These are phyloP conservation scores for Paraphaeosphaeria sporulosa DNA, from an alignment of 2,329 filamentous ascomycete genomes.

Conservation along the genomic window DNA sequence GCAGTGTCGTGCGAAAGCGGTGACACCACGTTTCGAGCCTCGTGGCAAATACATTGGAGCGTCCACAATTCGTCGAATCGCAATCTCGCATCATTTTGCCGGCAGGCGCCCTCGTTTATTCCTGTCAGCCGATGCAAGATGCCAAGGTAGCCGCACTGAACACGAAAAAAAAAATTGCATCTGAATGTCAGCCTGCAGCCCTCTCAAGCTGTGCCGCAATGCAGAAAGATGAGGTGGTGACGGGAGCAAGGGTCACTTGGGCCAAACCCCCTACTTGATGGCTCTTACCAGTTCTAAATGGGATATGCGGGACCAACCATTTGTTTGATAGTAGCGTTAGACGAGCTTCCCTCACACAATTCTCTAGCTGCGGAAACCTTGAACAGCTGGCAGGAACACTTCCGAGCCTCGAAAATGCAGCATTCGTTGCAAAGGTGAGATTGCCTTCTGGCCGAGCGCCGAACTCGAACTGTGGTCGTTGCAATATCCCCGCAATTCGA, in stretches of 20 bases:
- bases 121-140: conserved; percentile 17
- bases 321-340: too few species aligned
- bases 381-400: not conserved
- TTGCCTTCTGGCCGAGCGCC: conserved; percentile 13
- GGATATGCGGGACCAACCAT: too few species aligned
- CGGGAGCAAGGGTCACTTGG: not conserved
- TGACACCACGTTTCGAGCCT: not conserved
- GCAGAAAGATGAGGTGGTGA: not conserved
- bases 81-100: conserved; percentile 33
- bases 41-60: not conserved
- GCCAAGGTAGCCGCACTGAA: conserved; percentile 3
- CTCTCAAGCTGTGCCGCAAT: not conserved
- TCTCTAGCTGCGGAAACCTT: too few species aligned
- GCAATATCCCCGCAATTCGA: conserved; percentile 19
- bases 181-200: not conserved
- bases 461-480: conserved; percentile 12
- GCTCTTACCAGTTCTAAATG: too few species aligned
- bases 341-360: too few species aligned
- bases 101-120: conserved; percentile 31
- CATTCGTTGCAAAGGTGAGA: not conserved
- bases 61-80: conserved; percentile 7
- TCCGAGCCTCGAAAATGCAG: not conserved
- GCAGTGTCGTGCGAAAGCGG: not conserved
- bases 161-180: conserved; percentile 20
- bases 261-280: not conserved